These are phyloP conservation scores for Schwanniomyces etchellsii DNA, from an alignment of 1,139 yeast genomes.

Conservation along the genomic window DNA sequence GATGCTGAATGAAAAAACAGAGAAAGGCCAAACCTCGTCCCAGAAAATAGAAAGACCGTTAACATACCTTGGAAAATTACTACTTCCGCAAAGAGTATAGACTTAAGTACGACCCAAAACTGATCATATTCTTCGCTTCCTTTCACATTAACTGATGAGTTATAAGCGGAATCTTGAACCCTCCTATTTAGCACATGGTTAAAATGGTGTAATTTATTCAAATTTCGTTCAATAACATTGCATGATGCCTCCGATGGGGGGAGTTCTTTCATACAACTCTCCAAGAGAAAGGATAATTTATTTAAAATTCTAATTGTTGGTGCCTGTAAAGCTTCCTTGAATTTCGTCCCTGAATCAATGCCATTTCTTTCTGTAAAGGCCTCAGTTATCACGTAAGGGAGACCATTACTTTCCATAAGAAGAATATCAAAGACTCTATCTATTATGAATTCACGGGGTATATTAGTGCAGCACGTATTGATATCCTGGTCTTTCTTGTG, in stretches of 20 bases:
- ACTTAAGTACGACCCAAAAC: slow-evolving; percentile 37
- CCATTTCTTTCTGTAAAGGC: no score
- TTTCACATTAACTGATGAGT: no score
- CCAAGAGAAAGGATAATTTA: slow-evolving; percentile 42
- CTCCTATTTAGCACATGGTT: no score
- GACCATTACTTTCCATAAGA: no score
- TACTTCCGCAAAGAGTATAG: slow-evolving; percentile 44
- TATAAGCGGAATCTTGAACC: no score
- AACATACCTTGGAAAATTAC: slow-evolving; percentile 54
- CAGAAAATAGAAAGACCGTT: slow-evolving; percentile 25
- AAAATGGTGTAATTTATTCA: no score
- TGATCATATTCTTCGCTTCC: no score
- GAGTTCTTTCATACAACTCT: slow-evolving; percentile 19
- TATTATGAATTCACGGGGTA: not conserved
- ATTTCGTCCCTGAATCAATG: not conserved
- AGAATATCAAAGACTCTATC: not conserved
- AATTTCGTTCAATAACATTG: no score
- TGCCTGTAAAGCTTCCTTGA: slow-evolving; percentile 14
- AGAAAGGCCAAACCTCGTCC: slow-evolving; percentile 6
- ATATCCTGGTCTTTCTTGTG: slow-evolving; percentile 16
- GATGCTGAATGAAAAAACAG: slow-evolving; percentile 6
- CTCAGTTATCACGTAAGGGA: no score
- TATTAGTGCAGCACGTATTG: not conserved
- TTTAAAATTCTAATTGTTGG: slow-evolving; percentile 50
- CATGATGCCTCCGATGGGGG: not conserved